Evolutionary conservation across 1,284 basidiomycete genomes (phyloP).

Genomic region (Vanrija sp.): DNA sequence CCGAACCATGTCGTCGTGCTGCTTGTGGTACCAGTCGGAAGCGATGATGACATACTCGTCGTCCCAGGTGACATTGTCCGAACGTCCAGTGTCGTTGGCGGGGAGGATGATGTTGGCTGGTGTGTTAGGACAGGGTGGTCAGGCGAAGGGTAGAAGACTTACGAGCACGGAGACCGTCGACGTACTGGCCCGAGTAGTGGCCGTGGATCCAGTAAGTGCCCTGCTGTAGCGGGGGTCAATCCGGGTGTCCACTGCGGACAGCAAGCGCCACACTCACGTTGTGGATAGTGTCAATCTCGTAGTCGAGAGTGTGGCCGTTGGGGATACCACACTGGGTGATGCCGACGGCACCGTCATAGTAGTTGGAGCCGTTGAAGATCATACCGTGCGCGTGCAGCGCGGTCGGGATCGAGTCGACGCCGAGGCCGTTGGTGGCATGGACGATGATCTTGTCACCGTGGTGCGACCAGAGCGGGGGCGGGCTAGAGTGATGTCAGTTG

Average conservation of each 20-base stretch:
- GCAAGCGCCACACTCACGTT: not conserved
- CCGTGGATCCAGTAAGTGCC: conserved; percentile 88
- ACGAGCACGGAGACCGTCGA: conserved; percentile 53
- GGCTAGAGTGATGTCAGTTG: conserved; percentile 52
- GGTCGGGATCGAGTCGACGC: conserved; percentile 56
- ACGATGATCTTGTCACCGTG: conserved; percentile 62
- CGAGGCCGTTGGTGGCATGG: conserved; percentile 69
- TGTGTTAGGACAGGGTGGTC: not conserved
- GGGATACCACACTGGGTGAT: conserved; percentile 89
- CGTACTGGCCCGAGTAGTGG: conserved; percentile 68
- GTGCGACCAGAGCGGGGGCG: conserved; percentile 71
- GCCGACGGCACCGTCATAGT: conserved; percentile 80
- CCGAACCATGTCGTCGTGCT: conserved; percentile 61
- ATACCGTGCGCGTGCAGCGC: conserved; percentile 79
- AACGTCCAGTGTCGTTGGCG: conserved; percentile 50
- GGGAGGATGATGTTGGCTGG: conserved; percentile 67
- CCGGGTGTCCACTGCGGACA: no score
- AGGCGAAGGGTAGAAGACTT: conserved; percentile 9
- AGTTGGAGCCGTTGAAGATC: conserved; percentile 80
- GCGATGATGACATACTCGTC: conserved; percentile 85
- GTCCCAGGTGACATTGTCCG: conserved; percentile 63
- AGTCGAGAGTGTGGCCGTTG: conserved; percentile 66
- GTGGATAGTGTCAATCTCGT: conserved; percentile 64
- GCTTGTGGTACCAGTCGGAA: conserved; percentile 73
- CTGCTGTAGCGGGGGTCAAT: conserved; percentile 23